Evolutionary conservation across 805 yeast genomes (phyloP), one percentile per base, ranked within the genome.

Genomic region (Kuraishia capsulata): DNA sequence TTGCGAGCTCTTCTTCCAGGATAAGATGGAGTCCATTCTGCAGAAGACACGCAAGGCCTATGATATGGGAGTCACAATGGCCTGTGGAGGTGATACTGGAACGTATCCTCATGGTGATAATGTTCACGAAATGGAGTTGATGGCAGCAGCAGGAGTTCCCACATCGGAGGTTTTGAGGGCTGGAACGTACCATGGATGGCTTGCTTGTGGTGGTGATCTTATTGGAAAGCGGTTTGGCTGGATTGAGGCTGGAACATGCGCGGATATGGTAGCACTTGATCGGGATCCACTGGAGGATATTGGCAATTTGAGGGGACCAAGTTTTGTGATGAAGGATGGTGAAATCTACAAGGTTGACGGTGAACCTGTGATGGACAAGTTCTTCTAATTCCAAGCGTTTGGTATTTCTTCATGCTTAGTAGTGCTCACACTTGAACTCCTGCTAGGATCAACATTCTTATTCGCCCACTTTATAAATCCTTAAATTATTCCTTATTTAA

Each of bases 71-170:
- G 42, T 52, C n/a, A 30, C 34, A 9, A 46, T 49, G 24, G 56
- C 56, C 1, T 51, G 56, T 39, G 57, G 57, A 4, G 57, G 57
- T 9, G 57, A 52, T 33, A 52, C 57, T 9, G 57, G 57, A 2
- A 51, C 57, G 1, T 52, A 49, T 30, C 46, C 49, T n/a, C 57
- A 52, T 36, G 57, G 57, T 9, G 57, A 52, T 24, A 52, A 52
- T 37, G 44, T 51, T n/a, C 33, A 54, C 25, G 57, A 53, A 30
- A 51, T 49, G 20, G 57, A 53, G 40, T 39, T 53, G 39, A 49
- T 53, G 40, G 37, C 44, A 2, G 42, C 49, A 33, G 46, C 56
- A 4, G 57, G 57, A 2, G 40, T 53, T 37, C 53, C 55, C 13
- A 31, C 46, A 3, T 47, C 33, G 13, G 47, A 51, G 19, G 42